Evolutionary conservation across 1,284 basidiomycete genomes (phyloP), one percentile per base, ranked within the genome.

Genomic region (Schizophyllum commune): DNA sequence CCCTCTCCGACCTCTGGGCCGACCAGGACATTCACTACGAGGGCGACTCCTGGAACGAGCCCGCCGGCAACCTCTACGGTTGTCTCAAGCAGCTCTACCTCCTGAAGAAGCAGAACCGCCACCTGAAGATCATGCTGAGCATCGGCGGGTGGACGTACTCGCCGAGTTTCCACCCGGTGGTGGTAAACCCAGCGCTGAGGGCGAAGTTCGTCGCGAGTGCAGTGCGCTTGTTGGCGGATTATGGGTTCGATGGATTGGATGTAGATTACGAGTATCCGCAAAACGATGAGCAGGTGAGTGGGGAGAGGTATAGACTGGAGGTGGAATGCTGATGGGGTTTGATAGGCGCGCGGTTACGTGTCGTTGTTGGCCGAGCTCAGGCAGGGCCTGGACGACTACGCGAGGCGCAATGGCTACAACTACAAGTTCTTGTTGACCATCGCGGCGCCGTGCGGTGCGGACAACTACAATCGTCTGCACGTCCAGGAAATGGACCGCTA

Each of bases 111-210:
- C 74, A 83, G 66, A 81, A 98, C 66, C 84, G 92, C 22, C 91
- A 95, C 66, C 81, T 96, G 65, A 95, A 94, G 69, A 81, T 93
- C 6, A 77, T 96, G 20, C 79, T 96, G 32, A 92, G 89, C 55
- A 95, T 96, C 61, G 94, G 94, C 17, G 94, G 94, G 4, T 96
- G 92, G 93, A 91, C 91, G 0, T 95, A 93, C 70, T 94, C 91
- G 1, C 85, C 91, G 2, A 79, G 79, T 4, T 85, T 92, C 73
- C 89, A 92, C 67, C 87, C 89, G 4, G 79, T 92, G 52, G 86
- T 96, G 57, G 77, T 87, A 57, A 79, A 82, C 58, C 79, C 85
- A 0, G 68, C 76, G 1, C 77, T 84, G 63, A 81, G 95, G 32
- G 77, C 82, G 17, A 85, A 80, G 58, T 99, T 98, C 66, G 94